Evolutionary conservation across 768 basidiomycete species (phyloP), one percentile per base, ranked within the genome.

Genomic region (Leccinum variicolor): DNA sequence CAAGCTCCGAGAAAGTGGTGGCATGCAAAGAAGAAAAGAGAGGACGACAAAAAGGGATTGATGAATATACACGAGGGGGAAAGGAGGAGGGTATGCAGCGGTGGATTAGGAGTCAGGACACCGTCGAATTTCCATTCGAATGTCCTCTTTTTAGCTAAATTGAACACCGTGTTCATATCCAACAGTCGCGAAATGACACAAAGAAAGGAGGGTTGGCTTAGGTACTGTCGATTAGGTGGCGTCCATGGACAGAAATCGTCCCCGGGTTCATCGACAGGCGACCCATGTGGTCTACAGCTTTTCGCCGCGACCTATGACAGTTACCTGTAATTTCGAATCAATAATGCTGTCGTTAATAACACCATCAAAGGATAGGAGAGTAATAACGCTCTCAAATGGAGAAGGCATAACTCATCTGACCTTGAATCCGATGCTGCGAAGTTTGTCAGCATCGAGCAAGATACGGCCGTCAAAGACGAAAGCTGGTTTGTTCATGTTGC

Each of bases 381-480:
- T 39, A 19, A 52, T 41, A 29, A 51, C 36, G 6, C 21, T 52
- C 21, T 34, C 11, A 29, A 51, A 23, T 21, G 19, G 33, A 33
- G 31, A 55, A 39, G 28, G 34, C 11, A 47, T 33, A 28, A 17
- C 4, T 49, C 33, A 50, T 59, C 62, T 51, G 19, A 89, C 90
- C 74, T 84, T 90, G 86, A 98, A 98, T 39, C 96, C 96, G 67
- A 98, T 97, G 68, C 83, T 72, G 65, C 82, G 83, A 61, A 98
- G 79, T 72, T 84, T 82, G 52, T 86, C 85, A 10, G 84, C 85
- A 69, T 98, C 90, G 46, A 98, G 81, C 67, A 98, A 81, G 60
- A 97, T 77, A 31, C 94, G 84, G 5, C 94, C 94, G 70, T 98
- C 96, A 67, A 98, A 98, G 62, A 99, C 82, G 69, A 97, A 98